These are phyloP conservation scores for Raphidocelis subcapitata DNA, from an alignment of 139 green algal species.

Conservation along the genomic window DNA sequence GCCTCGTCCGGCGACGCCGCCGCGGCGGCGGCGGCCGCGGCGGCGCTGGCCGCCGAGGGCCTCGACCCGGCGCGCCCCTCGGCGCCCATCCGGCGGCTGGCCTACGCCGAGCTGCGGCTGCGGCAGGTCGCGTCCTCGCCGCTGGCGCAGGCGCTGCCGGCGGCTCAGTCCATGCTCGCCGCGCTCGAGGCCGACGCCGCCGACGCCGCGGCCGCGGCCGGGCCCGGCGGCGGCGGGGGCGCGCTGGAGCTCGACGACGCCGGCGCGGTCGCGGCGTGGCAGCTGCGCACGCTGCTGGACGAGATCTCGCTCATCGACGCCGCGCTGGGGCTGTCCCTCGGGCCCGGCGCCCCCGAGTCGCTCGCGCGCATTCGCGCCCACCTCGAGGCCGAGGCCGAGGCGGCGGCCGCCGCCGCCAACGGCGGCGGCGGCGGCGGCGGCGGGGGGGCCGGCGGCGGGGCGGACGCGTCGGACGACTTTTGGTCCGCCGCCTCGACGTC, in stretches of 20 bases:
- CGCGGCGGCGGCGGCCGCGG: too few species aligned
- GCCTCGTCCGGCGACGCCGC: too few species aligned
- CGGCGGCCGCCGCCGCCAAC: too few species aligned
- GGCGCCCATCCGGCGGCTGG: too few species aligned
- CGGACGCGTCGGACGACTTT: not conserved
- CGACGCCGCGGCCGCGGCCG: not conserved
- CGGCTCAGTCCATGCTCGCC: too few species aligned
- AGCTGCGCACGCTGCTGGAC: constrained; percentile 2
- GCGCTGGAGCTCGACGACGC: not conserved
- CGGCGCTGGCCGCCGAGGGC: too few species aligned
- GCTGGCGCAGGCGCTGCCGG: constrained; percentile 15
- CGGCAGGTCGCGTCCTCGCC: constrained; percentile 14
- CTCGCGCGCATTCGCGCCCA: too few species aligned
- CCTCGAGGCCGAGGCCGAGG: too few species aligned
- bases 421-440: too few species aligned
- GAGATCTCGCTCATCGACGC: constrained; percentile 9
- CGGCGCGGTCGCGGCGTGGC: constrained; percentile 7
- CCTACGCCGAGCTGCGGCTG: constrained; percentile 10
- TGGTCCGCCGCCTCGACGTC: not conserved
- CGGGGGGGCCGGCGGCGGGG: not conserved
- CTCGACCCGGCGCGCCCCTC: too few species aligned
- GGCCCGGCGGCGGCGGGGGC: not conserved
- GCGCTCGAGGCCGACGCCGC: too few species aligned
- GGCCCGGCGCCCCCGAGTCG: not conserved
- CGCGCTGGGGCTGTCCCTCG: not conserved